phyloP scores from a whole-genome alignment of 2,329 filamentous ascomycete genomes.

The Blastomyces gilchristii region DNA sequence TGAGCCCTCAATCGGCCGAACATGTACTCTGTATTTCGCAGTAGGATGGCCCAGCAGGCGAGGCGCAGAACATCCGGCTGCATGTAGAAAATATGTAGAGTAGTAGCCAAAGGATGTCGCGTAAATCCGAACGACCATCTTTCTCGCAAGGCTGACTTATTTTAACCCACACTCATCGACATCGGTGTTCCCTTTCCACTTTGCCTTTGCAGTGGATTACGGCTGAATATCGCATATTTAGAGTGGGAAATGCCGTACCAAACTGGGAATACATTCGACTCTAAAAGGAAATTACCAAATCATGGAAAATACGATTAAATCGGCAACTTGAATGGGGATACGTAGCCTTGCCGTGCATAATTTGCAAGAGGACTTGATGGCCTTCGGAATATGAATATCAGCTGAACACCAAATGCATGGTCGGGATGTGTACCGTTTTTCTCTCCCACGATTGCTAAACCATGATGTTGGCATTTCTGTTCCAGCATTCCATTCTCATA shows the following conservation, averaged over 20 bases:
- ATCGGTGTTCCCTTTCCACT: background rate
- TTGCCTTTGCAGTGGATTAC: background rate
- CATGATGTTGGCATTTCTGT: no score
- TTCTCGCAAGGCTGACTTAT: background rate
- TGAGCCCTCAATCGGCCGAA: background rate
- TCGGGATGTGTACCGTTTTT: background rate
- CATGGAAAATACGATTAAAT: background rate
- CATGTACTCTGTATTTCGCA: background rate
- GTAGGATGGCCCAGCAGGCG: background rate
- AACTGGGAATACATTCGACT: no score
- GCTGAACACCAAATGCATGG: background rate
- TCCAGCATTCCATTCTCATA: no score
- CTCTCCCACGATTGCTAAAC: background rate
- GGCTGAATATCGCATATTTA: no score
- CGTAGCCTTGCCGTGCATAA: background rate
- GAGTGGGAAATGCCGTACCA: no score
- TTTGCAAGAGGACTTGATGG: no score
- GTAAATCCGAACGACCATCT: background rate
- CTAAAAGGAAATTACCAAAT: no score
- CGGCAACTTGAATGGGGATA: background rate
- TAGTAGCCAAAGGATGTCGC: background rate
- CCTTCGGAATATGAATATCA: background rate
- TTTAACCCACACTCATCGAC: background rate
- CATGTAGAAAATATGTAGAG: background rate
- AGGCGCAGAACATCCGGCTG: background rate